Evolutionary conservation across 2,329 filamentous ascomycete genomes (phyloP), one percentile per base, ranked within the genome.

Genomic region (Paecilomyces formosus): DNA sequence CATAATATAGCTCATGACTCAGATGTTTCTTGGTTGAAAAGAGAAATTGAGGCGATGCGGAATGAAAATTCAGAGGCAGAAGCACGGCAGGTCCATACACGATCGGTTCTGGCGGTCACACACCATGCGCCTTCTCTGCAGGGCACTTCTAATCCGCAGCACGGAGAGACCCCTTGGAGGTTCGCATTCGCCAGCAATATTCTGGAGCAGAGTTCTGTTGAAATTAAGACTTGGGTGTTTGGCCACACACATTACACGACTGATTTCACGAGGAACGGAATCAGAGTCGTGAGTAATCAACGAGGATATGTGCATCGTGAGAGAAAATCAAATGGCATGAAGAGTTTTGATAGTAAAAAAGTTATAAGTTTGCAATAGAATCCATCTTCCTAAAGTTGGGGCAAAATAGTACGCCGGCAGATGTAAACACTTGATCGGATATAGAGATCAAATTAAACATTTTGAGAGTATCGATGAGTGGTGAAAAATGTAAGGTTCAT

Each of bases 171-270:
- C n/a, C 75, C 78, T 0, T 79, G 77, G 73, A 72, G 71, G 8
- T 74, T 75, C 2, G 82, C 78, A 0, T 85, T 83, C 63, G 78
- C 78, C 2, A 84, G 81, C 0, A 78, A 84, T 39, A 62, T 81
- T 9, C 62, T 78, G 24, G 60, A 58, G 1, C 61, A 52, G 12
- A 21, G 55, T 21, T 57, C 22, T 5, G 60, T 53, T 1, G 61
- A 65, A 18, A 72, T 77, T 0, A 68, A 70, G 49, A 59, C 61
- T 15, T 78, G 74, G 76, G 63, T 76, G 1, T 77, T 72, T 64
- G 76, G 76, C 0, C 69, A 75, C 56, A 78, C 76, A 6, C 75
- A 77, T 60, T 70, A 69, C 33, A 72, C 72, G 28, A 72, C 68
- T 18, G 68, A 76, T 55, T 75, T 74, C 55, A 65, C 64, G 56